Conservation (phyloP, 2,329 filamentous ascomycete species). For the Pseudomassariella vexata region DNA sequence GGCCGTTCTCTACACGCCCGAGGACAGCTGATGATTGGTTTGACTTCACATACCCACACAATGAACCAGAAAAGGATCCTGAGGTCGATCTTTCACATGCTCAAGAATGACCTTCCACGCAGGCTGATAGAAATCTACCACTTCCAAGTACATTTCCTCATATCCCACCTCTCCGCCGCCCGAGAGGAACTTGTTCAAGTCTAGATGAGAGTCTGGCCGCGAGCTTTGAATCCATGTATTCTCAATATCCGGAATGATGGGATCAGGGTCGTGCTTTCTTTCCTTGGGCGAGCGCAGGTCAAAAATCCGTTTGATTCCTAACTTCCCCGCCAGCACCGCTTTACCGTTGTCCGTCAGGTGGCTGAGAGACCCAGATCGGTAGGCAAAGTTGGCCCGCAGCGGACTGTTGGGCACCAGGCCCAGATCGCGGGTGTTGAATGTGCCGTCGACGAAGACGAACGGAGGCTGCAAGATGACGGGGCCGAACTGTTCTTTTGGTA, state of each 20-base stretch:
- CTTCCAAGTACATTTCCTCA: slow-evolving; percentile 39
- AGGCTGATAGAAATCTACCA: slow-evolving; percentile 35
- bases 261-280: slow-evolving; percentile 35
- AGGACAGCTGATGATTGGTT: neutral
- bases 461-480: slow-evolving; percentile 34
- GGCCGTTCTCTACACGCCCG: no score
- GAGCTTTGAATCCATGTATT: slow-evolving; percentile 35
- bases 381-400: slow-evolving; percentile 35
- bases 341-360: slow-evolving; percentile 27
- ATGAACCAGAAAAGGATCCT: slow-evolving; percentile 44
- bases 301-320: slow-evolving; percentile 39
- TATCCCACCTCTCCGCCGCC: slow-evolving; percentile 40
- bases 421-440: slow-evolving; percentile 48
- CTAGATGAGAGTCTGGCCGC: slow-evolving; percentile 27
- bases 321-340: slow-evolving; percentile 29
- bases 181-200: slow-evolving; percentile 35
- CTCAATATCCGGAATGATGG: slow-evolving; percentile 35
- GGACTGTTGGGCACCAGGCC: slow-evolving; percentile 36
- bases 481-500: slow-evolving; percentile 29
- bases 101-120: slow-evolving; percentile 39
- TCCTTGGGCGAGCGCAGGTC: slow-evolving; percentile 44
- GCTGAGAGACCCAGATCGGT: slow-evolving; percentile 40
- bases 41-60: slow-evolving; percentile 39
- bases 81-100: slow-evolving; percentile 39
- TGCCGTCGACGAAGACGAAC: slow-evolving; percentile 39